Conservation (phyloP, 106 monocot species). For the Apostasia shenzhenica region DNA sequence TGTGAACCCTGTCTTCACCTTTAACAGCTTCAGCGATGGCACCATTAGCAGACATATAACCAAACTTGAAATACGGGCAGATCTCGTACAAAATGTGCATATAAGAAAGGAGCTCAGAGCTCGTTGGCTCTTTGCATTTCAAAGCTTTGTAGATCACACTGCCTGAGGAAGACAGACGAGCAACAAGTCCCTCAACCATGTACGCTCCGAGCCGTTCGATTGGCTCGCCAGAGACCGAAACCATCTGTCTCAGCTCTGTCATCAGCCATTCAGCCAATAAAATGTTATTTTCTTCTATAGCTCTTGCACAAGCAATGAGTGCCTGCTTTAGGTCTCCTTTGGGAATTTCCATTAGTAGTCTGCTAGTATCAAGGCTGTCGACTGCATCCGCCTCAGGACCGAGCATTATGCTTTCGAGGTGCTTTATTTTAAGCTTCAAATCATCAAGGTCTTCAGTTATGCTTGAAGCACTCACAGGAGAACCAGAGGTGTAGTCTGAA, state of each 20-base stretch:
- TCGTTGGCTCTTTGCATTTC: conserved; percentile 64
- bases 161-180: conserved; percentile 54
- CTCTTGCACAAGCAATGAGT: conserved; percentile 64
- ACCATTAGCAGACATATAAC: conserved; percentile 87
- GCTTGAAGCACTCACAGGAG: conserved; percentile 58
- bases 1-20: conserved; percentile 56
- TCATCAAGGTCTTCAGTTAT: conserved; percentile 65
- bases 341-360: conserved; percentile 34
- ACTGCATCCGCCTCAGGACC: conserved; percentile 39
- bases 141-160: conserved; percentile 81
- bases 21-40: conserved; percentile 85
- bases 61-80: conserved; percentile 89
- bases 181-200: conserved; percentile 68
- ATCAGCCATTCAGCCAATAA: conserved; percentile 28
- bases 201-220: conserved; percentile 70
- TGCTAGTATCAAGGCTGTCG: conserved; percentile 31
- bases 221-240: conserved; percentile 81
- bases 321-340: conserved; percentile 59
- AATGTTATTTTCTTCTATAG: conserved; percentile 48
- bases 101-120: conserved; percentile 79
- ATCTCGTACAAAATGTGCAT: conserved; percentile 77
- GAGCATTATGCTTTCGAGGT: conserved; percentile 61
- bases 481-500: conserved; percentile 41
- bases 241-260: conserved; percentile 50
- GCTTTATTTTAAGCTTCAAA: conserved; percentile 51